A percentile compares a stretch with the other conserved stretches of the same genome.
These are phyloP conservation scores for Plasmopara muralis DNA, from an alignment of 352 stramenopile species.

Conservation along the genomic window DNA sequence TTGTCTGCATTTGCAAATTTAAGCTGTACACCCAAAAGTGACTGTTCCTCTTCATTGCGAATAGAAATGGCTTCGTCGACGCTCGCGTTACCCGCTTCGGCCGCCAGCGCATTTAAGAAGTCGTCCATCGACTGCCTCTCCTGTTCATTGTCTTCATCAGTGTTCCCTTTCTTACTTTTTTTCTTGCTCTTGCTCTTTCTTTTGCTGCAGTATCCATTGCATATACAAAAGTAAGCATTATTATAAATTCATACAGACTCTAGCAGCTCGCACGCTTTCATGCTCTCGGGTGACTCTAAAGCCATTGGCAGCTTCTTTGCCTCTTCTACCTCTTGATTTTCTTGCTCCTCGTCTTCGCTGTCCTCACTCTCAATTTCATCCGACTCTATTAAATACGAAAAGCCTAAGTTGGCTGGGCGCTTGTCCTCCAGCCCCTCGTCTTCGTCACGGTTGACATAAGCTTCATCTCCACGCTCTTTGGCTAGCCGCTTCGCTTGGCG, in stretches of 20 bases:
- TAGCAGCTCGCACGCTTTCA: conserved; percentile 19
- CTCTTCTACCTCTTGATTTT: conserved; percentile 10
- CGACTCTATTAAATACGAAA: conserved; percentile 66
- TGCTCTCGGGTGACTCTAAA: conserved; percentile 18
- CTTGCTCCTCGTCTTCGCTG: conserved; percentile 18
- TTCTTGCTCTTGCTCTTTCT: conserved; percentile 25
- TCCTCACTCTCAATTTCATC: conserved; percentile 17
- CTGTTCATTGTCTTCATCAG: conserved; percentile 20
- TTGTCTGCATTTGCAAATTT: conserved; percentile 79
- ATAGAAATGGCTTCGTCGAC: conserved; percentile 28
- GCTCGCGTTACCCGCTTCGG: conserved; percentile 34
- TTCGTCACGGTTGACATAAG: conserved; percentile 17
- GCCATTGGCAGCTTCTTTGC: conserved; percentile 1
- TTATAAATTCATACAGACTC: neutral
- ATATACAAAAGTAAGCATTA: neutral
- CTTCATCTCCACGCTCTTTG: conserved; percentile 20
- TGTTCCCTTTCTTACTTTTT: conserved; percentile 15
- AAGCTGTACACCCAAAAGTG: conserved; percentile 60
- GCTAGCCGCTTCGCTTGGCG: conserved; percentile 70
- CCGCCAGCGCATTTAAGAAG: conserved; percentile 53
- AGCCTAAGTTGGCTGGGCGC: conserved; percentile 44
- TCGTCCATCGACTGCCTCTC: conserved; percentile 48
- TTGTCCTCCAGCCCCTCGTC: conserved; percentile 50
- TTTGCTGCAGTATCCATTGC: conserved; percentile 6
- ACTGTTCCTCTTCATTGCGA: conserved; percentile 41